Conservation (phyloP, 139 green algal species). For the Eudorina sp. region DNA sequence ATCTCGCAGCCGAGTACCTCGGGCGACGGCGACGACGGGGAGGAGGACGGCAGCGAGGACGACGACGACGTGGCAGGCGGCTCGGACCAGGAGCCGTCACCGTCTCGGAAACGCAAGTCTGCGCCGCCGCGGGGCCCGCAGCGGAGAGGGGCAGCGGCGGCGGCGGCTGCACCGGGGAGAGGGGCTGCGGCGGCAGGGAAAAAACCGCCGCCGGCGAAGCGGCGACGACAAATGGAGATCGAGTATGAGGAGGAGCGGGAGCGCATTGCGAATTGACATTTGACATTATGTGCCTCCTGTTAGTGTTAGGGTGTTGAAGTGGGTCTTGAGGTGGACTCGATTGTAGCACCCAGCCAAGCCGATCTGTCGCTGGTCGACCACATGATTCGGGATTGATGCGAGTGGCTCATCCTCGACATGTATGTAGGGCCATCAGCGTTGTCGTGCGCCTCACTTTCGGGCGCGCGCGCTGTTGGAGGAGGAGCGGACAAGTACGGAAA, state of each 20-base stretch:
- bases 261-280: too few species aligned
- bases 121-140: not conserved
- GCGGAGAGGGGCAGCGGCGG: not conserved
- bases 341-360: too few species aligned
- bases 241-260: slow-evolving; percentile 88
- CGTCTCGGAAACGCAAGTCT: slow-evolving; percentile 30
- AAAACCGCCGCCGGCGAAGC: slow-evolving; percentile 21
- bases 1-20: not conserved
- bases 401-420: too few species aligned
- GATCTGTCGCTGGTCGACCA: too few species aligned
- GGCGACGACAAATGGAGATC: slow-evolving; percentile 73
- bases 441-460: too few species aligned
- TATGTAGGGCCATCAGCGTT: too few species aligned
- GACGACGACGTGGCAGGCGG: not conserved
- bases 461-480: too few species aligned
- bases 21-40: not conserved
- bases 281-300: too few species aligned
- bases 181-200: not conserved
- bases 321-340: too few species aligned
- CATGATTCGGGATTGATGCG: too few species aligned
- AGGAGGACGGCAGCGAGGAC: not conserved
- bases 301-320: too few species aligned
- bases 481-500: too few species aligned
- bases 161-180: not conserved
- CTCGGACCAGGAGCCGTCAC: slow-evolving; percentile 34